These are phyloP conservation scores for Candida sphagnicola DNA, from an alignment of 805 yeast genomes.

Conservation along the genomic window DNA sequence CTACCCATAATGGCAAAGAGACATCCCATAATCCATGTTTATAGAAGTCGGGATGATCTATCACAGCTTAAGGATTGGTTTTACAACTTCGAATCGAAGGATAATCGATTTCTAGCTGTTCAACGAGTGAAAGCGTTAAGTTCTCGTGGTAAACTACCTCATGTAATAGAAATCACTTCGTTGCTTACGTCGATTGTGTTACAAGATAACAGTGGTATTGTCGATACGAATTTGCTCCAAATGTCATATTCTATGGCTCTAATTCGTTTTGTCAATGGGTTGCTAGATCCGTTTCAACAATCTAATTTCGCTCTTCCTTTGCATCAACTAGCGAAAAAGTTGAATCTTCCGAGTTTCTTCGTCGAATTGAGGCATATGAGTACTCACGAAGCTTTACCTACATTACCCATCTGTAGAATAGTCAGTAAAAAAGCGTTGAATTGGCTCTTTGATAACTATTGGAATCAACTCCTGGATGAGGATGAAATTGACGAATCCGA, in stretches of 20 bases:
- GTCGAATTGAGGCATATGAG: conserved; percentile 89
- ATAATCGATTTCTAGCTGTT: conserved; percentile 43
- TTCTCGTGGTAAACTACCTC: conserved; percentile 66
- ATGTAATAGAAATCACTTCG: conserved; percentile 65
- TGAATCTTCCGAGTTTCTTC: conserved; percentile 71
- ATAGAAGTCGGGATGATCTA: conserved; percentile 41
- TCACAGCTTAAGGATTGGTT: conserved; percentile 47
- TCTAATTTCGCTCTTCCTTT: conserved; percentile 75
- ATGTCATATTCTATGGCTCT: conserved; percentile 68
- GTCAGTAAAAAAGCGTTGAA: conserved; percentile 56
- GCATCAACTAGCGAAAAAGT: conserved; percentile 63
- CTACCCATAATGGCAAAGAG: neutral
- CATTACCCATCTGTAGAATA: conserved; percentile 61
- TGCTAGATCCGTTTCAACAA: conserved; percentile 82
- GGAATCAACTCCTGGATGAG: conserved; percentile 44
- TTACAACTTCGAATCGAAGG: conserved; percentile 33
- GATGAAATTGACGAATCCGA: conserved; percentile 16
- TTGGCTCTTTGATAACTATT: conserved; percentile 75
- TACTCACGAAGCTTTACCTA: conserved; percentile 84
- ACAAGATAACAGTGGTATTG: conserved; percentile 8
- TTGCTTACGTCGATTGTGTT: conserved; percentile 49
- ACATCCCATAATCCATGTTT: conserved; percentile 14
- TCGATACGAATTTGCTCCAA: conserved; percentile 37
- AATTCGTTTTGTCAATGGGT: conserved; percentile 85
- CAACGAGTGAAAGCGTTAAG: conserved; percentile 49